Evolutionary conservation across 1,139 yeast genomes (phyloP).

Genomic region (Geotrichum restrictum): DNA sequence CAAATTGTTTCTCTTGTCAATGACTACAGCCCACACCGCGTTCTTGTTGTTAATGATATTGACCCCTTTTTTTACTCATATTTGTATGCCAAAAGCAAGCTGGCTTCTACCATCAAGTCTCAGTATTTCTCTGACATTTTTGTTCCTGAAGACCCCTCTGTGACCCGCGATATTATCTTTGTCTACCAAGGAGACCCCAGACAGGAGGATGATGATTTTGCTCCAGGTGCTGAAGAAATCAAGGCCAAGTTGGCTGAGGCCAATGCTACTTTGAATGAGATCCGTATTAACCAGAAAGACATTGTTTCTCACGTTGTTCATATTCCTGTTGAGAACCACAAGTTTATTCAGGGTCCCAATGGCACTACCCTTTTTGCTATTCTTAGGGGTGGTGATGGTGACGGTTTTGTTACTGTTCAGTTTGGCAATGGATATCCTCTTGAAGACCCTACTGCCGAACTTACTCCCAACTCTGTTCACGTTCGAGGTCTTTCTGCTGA

Average conservation of each 20-base stretch:
- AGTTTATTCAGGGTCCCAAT: constrained; percentile 54
- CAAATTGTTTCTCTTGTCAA: constrained; percentile 71
- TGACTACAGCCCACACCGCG: constrained; percentile 62
- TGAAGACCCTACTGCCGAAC: constrained; percentile 39
- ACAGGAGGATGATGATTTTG: constrained; percentile 42
- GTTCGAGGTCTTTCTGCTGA: constrained; percentile 61
- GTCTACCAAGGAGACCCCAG: constrained; percentile 39
- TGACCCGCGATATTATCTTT: constrained; percentile 43
- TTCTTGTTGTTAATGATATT: constrained; percentile 59
- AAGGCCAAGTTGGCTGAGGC: constrained; percentile 40
- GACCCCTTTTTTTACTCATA: constrained; percentile 61
- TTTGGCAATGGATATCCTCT: constrained; percentile 28
- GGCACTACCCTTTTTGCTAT: constrained; percentile 47
- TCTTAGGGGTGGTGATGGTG: constrained; percentile 36
- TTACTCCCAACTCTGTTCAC: constrained; percentile 49
- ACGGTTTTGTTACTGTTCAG: constrained; percentile 29
- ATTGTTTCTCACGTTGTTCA: constrained; percentile 50
- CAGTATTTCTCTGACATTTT: constrained; percentile 53
- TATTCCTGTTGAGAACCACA: constrained; percentile 57
- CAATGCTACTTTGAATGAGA: constrained; percentile 50
- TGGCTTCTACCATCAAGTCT: constrained; percentile 46
- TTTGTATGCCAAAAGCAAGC: constrained; percentile 41
- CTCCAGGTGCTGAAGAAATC: constrained; percentile 44
- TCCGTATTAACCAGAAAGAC: constrained; percentile 57
- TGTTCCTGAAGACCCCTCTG: constrained; percentile 45